These are phyloP conservation scores for Microbotryum scabiosae DNA, from an alignment of 1,284 basidiomycete species.

Conservation along the genomic window DNA sequence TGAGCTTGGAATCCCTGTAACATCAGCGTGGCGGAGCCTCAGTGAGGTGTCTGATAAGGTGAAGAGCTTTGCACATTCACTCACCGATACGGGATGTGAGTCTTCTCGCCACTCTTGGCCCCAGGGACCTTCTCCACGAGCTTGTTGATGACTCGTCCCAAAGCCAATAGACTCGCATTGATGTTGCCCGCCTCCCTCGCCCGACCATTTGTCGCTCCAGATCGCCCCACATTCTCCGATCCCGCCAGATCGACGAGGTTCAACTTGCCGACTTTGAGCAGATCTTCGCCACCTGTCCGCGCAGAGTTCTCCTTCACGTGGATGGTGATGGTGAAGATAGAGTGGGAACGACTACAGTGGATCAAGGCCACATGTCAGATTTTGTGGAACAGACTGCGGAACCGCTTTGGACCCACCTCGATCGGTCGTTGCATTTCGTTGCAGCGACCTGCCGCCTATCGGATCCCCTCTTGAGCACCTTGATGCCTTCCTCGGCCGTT, in stretches of 20 bases:
- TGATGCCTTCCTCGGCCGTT: constrained; percentile 74
- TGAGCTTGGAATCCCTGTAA: constrained; percentile 64
- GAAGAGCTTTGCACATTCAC: constrained; percentile 21
- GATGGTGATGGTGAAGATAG: constrained; percentile 93
- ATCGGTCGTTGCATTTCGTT: constrained; percentile 97
- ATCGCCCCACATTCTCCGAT: constrained; percentile 93
- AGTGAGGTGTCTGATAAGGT: background rate
- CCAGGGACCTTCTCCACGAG: constrained; percentile 64
- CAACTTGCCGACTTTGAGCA: constrained; percentile 87
- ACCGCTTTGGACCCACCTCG: constrained; percentile 46
- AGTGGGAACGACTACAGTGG: constrained; percentile 72
- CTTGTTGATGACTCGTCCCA: constrained; percentile 94
- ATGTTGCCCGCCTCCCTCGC: constrained; percentile 98
- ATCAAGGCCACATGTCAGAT: background rate
- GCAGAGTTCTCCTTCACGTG: constrained; percentile 74
- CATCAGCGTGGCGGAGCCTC: background rate
- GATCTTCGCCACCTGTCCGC: constrained; percentile 61
- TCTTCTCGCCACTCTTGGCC: constrained; percentile 5
- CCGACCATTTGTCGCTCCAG: constrained; percentile 88
- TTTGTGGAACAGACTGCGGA: too few relatives aligned
- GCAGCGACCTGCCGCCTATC: constrained; percentile 87
- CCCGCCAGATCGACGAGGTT: constrained; percentile 97
- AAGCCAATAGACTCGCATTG: constrained; percentile 91
- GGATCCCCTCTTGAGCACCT: constrained; percentile 78
- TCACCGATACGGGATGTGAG: constrained; percentile 81